Conservation (phyloP, 2,329 filamentous ascomycete genomes). For the Lasiodiplodia sp. region DNA sequence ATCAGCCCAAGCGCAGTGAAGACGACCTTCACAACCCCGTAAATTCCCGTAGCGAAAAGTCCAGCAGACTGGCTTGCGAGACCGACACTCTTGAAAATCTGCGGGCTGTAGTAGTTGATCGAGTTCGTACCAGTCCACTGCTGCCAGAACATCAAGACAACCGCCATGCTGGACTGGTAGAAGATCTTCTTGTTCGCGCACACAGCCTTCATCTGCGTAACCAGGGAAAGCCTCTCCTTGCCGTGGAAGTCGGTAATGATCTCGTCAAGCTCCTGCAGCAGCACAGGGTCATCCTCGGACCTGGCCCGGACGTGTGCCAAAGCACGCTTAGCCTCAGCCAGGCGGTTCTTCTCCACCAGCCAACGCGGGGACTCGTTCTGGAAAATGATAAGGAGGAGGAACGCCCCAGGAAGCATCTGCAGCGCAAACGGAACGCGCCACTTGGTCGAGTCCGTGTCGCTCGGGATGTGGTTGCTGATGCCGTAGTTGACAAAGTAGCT, state of each 20-base stretch:
- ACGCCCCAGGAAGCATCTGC: constrained; percentile 59
- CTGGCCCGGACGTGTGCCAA: constrained; percentile 49
- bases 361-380: constrained; percentile 62
- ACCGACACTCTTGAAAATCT: constrained; percentile 54
- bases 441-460: constrained; percentile 51
- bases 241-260: constrained; percentile 52
- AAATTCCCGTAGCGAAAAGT: constrained; percentile 56
- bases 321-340: constrained; percentile 53
- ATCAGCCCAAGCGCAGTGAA: constrained; percentile 53
- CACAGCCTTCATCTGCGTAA: constrained; percentile 48
- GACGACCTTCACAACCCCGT: constrained; percentile 56
- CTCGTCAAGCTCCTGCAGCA: constrained; percentile 52
- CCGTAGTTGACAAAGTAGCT: constrained; percentile 63
- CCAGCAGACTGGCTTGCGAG: constrained; percentile 47
- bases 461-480: constrained; percentile 53
- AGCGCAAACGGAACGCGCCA: constrained; percentile 62
- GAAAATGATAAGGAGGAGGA: constrained; percentile 59
- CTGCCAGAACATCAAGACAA: constrained; percentile 55
- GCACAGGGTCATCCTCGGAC: constrained; percentile 43
- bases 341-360: constrained; percentile 60
- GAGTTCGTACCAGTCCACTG: constrained; percentile 45
- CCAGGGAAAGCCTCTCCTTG: constrained; percentile 50
- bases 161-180: constrained; percentile 51
- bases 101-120: constrained; percentile 52
- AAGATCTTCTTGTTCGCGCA: constrained; percentile 49